Conservation (phyloP, 805 yeast genomes). For the Komagataella pastoris region DNA sequence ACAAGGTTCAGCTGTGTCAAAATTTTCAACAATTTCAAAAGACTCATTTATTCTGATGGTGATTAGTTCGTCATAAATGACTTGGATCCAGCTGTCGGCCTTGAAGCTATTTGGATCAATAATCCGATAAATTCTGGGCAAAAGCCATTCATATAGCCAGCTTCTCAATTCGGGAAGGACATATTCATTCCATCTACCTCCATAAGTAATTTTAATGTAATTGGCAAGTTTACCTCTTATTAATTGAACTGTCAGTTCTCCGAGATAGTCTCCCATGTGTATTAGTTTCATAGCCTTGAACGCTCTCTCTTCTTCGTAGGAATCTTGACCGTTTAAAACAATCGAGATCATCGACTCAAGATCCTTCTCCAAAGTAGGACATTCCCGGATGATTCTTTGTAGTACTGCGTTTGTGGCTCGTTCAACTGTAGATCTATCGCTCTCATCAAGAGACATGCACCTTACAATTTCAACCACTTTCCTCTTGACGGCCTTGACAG, state of each 20-base stretch:
- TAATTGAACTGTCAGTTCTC: neutral
- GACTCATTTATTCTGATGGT: conserved; percentile 42
- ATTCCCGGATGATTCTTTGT: neutral
- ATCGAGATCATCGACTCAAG: neutral
- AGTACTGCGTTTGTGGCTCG: neutral
- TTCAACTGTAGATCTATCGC: neutral
- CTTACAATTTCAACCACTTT: neutral
- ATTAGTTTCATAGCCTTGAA: neutral
- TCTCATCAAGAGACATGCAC: neutral
- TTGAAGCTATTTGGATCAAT: neutral
- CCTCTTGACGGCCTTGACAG: neutral
- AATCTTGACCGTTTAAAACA: neutral
- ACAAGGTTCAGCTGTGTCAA: conserved; percentile 38
- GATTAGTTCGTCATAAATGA: neutral
- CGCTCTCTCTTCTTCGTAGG: neutral
- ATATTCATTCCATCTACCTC: neutral
- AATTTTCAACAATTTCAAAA: conserved; percentile 39
- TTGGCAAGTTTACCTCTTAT: neutral
- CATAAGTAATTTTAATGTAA: neutral
- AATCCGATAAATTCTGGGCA: neutral
- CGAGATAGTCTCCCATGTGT: neutral
- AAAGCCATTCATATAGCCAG: neutral
- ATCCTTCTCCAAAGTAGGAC: neutral
- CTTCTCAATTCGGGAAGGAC: neutral
- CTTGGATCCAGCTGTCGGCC: neutral